Evolutionary conservation across 768 basidiomycete species (phyloP).

Genomic region (Rhizopogon vinicolor): DNA sequence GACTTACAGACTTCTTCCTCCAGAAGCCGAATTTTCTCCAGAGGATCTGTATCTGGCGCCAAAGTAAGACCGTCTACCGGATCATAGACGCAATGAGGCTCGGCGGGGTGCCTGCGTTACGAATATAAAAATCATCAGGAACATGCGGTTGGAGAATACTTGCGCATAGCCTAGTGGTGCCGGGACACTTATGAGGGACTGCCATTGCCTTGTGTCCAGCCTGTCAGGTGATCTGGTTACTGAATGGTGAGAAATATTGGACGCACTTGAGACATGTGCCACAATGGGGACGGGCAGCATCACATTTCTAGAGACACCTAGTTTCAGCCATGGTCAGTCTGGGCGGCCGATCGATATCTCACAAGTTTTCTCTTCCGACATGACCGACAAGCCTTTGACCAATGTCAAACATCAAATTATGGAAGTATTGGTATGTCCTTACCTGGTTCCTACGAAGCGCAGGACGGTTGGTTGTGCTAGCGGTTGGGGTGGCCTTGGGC

Average conservation of each 20-base stretch:
- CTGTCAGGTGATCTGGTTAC: neutral
- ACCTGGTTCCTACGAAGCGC: conserved; percentile 81
- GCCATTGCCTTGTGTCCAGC: conserved; percentile 60
- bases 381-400: conserved; percentile 64
- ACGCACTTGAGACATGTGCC: conserved; percentile 79
- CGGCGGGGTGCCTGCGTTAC: conserved; percentile 65
- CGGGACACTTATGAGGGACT: conserved; percentile 76
- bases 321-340: conserved; percentile 1
- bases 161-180: conserved; percentile 84
- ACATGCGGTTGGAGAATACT: conserved; percentile 19
- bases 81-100: conserved; percentile 83
- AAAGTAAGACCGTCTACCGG: conserved; percentile 79
- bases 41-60: conserved; percentile 73
- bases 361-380: conserved; percentile 86
- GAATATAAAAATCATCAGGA: conserved; percentile 3
- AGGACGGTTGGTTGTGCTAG: conserved; percentile 40
- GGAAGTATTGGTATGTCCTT: neutral
- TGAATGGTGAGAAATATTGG: neutral
- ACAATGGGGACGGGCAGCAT: conserved; percentile 83
- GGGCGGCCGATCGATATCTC: conserved; percentile 22
- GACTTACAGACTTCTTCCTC: conserved; percentile 73
- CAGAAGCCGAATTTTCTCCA: conserved; percentile 70
- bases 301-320: conserved; percentile 63
- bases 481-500: conserved; percentile 56
- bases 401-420: neutral